These are phyloP conservation scores for Triadica sebifera DNA, from an alignment of 345 rosid genomes.

Conservation along the genomic window DNA sequence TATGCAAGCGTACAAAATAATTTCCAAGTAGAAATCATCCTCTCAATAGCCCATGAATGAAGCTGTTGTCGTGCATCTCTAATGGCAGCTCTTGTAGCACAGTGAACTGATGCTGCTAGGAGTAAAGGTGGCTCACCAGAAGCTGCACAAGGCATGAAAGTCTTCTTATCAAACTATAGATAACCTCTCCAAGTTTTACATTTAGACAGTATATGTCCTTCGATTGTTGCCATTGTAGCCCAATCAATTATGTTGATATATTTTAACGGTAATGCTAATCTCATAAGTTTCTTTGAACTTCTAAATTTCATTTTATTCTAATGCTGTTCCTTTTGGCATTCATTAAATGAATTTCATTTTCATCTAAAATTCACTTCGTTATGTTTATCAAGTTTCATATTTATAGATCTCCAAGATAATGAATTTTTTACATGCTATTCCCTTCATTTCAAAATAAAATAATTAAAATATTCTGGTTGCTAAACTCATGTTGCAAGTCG, in stretches of 20 bases:
- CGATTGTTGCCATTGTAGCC: neutral
- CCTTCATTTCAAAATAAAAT: neutral
- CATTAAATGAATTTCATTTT: too few species aligned
- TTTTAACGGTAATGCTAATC: neutral
- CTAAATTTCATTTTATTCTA: neutral
- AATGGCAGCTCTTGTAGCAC: slow-evolving; percentile 79
- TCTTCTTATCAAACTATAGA: neutral
- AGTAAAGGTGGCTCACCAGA: slow-evolving; percentile 92
- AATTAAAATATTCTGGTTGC: neutral
- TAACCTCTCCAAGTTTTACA: neutral
- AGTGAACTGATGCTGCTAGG: slow-evolving; percentile 79
- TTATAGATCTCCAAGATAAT: neutral
- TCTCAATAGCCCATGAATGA: slow-evolving; percentile 34
- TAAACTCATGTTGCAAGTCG: neutral
- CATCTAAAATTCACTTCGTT: neutral
- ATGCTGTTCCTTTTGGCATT: neutral
- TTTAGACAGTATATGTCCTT: neutral
- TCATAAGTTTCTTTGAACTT: neutral
- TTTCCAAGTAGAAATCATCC: too few species aligned
- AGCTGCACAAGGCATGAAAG: slow-evolving; percentile 41
- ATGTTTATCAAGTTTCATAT: neutral
- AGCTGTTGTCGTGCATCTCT: slow-evolving; percentile 69
- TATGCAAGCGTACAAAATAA: too few species aligned
- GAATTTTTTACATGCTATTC: neutral
- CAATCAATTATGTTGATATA: too few species aligned